Evolutionary conservation across 345 rosid genomes (phyloP).

Genomic region (Gossypium rotundifolium): DNA sequence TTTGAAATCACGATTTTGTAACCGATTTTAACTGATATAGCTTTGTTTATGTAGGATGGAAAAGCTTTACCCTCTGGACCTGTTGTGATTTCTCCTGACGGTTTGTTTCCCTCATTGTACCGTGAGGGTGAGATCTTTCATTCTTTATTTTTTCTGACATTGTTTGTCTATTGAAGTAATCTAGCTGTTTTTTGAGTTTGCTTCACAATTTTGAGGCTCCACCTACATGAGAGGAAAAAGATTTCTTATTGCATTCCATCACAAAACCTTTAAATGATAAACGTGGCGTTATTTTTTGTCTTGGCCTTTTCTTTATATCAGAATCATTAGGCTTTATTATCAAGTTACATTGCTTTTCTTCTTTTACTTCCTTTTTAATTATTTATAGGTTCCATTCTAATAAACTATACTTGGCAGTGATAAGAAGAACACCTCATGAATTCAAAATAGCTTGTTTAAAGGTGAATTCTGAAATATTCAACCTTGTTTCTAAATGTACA

Average conservation of each 20-base stretch:
- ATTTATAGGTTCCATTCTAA: conserved; percentile 5
- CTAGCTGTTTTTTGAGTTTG: background rate
- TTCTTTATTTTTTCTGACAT: background rate
- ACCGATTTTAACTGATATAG: background rate
- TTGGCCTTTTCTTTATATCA: background rate
- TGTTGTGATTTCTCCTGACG: conserved; percentile 86
- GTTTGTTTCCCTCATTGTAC: conserved; percentile 78
- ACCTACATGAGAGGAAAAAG: background rate
- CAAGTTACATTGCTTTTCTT: background rate
- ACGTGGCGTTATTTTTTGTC: background rate
- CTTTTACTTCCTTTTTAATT: background rate
- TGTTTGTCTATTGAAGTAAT: background rate
- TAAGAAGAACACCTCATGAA: conserved; percentile 92
- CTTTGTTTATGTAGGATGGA: conserved; percentile 52
- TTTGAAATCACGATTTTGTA: background rate
- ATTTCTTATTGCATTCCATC: background rate
- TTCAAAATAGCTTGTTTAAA: conserved; percentile 92
- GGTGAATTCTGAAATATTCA: conserved; percentile 34
- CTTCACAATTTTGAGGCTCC: background rate
- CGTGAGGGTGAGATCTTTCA: conserved; percentile 60
- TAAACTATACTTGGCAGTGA: conserved; percentile 41
- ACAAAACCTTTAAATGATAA: background rate
- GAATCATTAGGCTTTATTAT: background rate
- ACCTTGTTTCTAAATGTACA: background rate
- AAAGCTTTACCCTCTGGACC: conserved; percentile 82